Base-by-base conservation (phyloP, 2,329 filamentous ascomycete genomes). In the Aspergillus vadensis region DNA sequence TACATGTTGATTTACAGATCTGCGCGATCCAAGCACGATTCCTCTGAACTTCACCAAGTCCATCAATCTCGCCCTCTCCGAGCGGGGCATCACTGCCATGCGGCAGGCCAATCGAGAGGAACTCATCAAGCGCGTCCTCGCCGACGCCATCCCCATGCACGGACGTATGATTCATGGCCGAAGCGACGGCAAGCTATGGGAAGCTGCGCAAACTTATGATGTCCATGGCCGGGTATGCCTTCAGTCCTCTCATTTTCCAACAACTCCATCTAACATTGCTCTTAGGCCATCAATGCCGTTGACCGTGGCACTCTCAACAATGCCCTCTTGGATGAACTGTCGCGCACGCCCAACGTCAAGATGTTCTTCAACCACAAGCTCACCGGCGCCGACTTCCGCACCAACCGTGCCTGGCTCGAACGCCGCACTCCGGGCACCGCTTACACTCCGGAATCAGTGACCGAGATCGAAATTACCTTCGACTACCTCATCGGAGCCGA, bases 21-120 rank as follows among this genome's bases (percentile, higher is more conserved):
- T 98, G 52, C 88, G 95, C 43, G 88, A 96, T 74, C 88, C 90
- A 2, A 85, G 86, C 2, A 97, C 91, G 0, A 87, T 88, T 30
- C 93, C 94, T 3, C 83, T 98, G 63, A 97, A 97, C 77, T 97
- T 97, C 73, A 96, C 93, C 62, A 96, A 92, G 76, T 98, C 95
- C n/a, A 99, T 99, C 81, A 99, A 99, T 73, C 80, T 99, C 58
- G 94, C 95, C 21, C 82, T 99, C 0, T 98, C 95, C 0, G 93
- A 98, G 74, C 88, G 95, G 60, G 95, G 95, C 32, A 93, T 98
- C 74, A 91, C 95, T 75, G 91, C 94, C 21, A 88, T 99, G 78
- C 85, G 86, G 55, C 82, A 90, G 68, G 86, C 91, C 1, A 85
- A 86, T 25, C 84, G 88, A 32, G 79, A 86, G 3, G 83, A 82